A percentile compares a stretch with the other conserved stretches of the same genome.
Evolutionary conservation across 73 alveolate species (phyloP).

Genomic region (Paramecium sexaurelia): DNA sequence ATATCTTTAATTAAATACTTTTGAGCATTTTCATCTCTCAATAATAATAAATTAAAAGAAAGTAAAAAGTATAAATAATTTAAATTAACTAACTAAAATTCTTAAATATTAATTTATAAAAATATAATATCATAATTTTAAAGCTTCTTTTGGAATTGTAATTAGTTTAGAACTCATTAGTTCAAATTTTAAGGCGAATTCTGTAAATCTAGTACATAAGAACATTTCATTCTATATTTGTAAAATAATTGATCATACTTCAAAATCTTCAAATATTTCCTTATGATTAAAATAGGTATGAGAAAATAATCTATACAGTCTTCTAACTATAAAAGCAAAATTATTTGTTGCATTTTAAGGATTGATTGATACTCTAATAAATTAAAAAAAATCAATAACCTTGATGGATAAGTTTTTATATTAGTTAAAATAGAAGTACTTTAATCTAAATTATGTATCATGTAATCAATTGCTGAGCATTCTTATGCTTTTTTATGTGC

Average conservation of each 20-base stretch:
- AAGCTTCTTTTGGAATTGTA: conserved; percentile 91
- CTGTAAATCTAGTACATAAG: conserved; percentile 97
- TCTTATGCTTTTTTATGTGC: conserved; percentile 97
- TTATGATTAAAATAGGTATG: conserved; percentile 96
- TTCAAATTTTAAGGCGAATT: conserved; percentile 90
- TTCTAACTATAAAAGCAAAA: conserved; percentile 91
- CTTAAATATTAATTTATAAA: background rate
- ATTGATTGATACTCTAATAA: conserved; percentile 84
- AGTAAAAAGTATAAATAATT: no score
- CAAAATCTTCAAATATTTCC: conserved; percentile 94
- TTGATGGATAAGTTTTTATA: conserved; percentile 78
- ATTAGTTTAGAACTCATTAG: conserved; percentile 92
- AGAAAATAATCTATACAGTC: conserved; percentile 94
- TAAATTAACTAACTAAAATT: no score
- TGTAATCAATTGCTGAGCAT: conserved; percentile 98
- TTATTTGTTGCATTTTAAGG: conserved; percentile 85
- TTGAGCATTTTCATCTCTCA: no score
- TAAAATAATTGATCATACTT: conserved; percentile 34
- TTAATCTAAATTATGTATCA: conserved; percentile 97
- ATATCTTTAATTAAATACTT: no score
- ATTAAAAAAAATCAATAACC: background rate
- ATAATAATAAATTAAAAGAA: no score
- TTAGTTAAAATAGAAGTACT: conserved; percentile 91
- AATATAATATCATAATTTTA: conserved; percentile 20
- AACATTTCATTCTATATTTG: conserved; percentile 85